Base-by-base conservation (phyloP, 352 stramenopile genomes). In the Globisporangium echinulatum region DNA sequence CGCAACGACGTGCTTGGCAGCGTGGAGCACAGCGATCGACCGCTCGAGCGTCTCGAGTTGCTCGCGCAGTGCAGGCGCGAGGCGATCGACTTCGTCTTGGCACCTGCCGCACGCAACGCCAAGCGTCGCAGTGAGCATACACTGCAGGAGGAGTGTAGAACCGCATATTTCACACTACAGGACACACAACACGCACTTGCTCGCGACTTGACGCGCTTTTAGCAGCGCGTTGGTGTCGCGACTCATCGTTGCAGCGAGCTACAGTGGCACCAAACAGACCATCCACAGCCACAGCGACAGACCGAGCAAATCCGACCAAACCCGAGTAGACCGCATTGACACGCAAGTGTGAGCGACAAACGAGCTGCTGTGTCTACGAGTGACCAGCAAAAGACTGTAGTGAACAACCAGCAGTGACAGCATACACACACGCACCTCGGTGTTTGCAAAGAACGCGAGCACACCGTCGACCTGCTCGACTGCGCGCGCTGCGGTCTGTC, bases 11-110 rank as follows among this genome's bases (percentile, higher is more conserved):
- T 10, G 46, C 15, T 50, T 59, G n/a, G 39, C 38, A 46, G 39
- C 46, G 10, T 59, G 40, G 47, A 52, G 47, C 49, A 63, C 52
- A 2, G 54, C 58, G 3, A 72, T 52, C 11, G 68, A 64, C 44
- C 19, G 68, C 61, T 80, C 70, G 11, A 79, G 53, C 15, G 62
- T 62, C 8, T 68, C 60, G 40, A 83, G 66, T 52, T 83, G 71
- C 7, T 72, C 56, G 0, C 69, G 70, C 14, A 80, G 47, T 11
- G 61, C 63, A 10, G 70, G 74, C 5, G 71, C 59, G 14, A 80
- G 61, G 37, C 69, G 59, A 14, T 70, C 55, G n/a, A 73, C 56
- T 48, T 72, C 61, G 13, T 74, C 64, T 46, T 72, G 67, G 42
- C 71, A 78, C 39, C 71, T 83, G 52, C 8, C 13, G 6, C 37